A percentile compares a stretch with the other conserved stretches of the same genome.
phyloP scores from a whole-genome alignment of 805 yeast species.

The Kodamaea sagamina region DNA sequence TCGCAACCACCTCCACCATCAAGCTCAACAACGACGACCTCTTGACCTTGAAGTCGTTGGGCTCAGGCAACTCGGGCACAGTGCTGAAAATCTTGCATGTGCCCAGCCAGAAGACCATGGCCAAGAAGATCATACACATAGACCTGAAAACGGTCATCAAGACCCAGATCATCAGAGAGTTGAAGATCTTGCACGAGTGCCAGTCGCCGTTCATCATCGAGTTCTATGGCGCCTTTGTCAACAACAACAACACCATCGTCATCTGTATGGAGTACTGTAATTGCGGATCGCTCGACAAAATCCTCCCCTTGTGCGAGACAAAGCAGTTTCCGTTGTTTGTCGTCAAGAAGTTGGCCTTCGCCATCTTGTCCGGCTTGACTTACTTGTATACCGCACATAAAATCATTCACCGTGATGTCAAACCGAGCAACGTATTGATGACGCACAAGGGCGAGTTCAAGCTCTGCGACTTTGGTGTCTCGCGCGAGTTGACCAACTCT shows the following conservation, averaged over 20 bases:
- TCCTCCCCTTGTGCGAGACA: constrained; percentile 52
- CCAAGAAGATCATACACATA: constrained; percentile 82
- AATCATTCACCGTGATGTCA: constrained; percentile 93
- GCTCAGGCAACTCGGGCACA: constrained; percentile 93
- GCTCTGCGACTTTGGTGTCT: constrained; percentile 95
- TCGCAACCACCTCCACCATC: constrained; percentile 35
- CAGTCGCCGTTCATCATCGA: constrained; percentile 80
- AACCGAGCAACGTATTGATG: constrained; percentile 90
- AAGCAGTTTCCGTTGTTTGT: constrained; percentile 57
- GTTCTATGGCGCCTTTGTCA: constrained; percentile 86
- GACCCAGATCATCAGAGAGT: constrained; percentile 83
- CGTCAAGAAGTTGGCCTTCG: constrained; percentile 69
- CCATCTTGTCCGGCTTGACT: constrained; percentile 77
- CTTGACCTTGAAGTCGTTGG: constrained; percentile 72
- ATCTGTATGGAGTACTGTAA: constrained; percentile 97
- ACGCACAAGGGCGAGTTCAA: constrained; percentile 86
- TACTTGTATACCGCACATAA: constrained; percentile 82
- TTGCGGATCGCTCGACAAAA: constrained; percentile 87
- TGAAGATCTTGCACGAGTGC: constrained; percentile 89
- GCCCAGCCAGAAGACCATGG: constrained; percentile 87
- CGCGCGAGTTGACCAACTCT: constrained; percentile 87
- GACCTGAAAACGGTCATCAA: constrained; percentile 79
- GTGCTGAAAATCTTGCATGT: constrained; percentile 86
- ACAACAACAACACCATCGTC: constrained; percentile 65
- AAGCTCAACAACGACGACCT: constrained; percentile 57